These are phyloP conservation scores for Penicillium canariense DNA, from an alignment of 495 filamentous ascomycete genomes.

Conservation along the genomic window DNA sequence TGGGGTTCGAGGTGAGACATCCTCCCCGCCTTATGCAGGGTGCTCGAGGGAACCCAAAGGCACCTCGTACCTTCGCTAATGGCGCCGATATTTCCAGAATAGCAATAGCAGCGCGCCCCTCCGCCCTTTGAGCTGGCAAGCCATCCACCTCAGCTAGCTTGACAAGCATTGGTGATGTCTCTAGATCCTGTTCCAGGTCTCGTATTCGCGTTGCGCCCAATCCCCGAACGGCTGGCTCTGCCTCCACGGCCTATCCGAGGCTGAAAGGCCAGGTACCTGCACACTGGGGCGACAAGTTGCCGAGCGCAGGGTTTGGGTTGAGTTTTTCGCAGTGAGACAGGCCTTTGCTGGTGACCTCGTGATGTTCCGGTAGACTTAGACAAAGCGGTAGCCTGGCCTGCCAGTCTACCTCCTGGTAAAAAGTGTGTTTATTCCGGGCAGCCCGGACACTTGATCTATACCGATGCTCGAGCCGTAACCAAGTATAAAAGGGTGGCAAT, in stretches of 20 bases:
- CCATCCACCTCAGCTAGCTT: conserved; percentile 2
- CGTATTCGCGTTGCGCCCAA: conserved; percentile 30
- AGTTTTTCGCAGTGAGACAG: conserved; percentile 1
- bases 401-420: not conserved
- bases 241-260: conserved; percentile 16
- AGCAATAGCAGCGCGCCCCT: not conserved
- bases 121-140: conserved; percentile 7
- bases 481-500: conserved; percentile 17
- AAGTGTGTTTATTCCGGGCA: not conserved
- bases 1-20: conserved; percentile 15
- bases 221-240: conserved; percentile 8
- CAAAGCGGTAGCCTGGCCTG: not conserved
- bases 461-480: not conserved
- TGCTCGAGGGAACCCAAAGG: too few species aligned
- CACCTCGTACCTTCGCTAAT: not conserved
- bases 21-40: too few species aligned
- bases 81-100: not conserved
- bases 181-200: conserved; percentile 26
- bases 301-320: not conserved
- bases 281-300: not conserved
- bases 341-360: conserved; percentile 11
- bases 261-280: not conserved
- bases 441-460: not conserved
- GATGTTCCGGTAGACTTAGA: not conserved
- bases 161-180: conserved; percentile 17